These are phyloP conservation scores for Solanum habrochaites DNA, from an alignment of 257 asterid species.

Conservation along the genomic window DNA sequence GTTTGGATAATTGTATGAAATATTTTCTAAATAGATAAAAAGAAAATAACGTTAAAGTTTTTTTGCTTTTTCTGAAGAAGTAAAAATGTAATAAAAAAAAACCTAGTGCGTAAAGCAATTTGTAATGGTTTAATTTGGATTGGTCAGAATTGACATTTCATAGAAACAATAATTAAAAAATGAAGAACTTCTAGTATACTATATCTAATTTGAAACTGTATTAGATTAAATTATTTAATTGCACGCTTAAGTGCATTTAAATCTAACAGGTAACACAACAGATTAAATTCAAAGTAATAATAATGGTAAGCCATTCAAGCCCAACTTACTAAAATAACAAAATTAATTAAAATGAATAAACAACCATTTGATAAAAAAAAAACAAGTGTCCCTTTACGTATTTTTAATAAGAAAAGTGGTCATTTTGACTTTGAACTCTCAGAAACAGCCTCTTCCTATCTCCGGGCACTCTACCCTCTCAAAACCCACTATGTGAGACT, in stretches of 20 bases:
- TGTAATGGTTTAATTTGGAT: background rate
- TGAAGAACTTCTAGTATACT: background rate
- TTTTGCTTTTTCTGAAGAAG: background rate
- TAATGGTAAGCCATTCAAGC: no score
- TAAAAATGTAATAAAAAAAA: background rate
- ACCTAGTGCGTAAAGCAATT: background rate
- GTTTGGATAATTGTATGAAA: background rate
- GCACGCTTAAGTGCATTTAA: background rate
- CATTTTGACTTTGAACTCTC: background rate
- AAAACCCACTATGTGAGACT: background rate
- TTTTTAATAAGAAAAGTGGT: background rate
- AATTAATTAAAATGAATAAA: no score
- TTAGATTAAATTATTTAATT: background rate
- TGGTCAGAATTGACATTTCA: background rate
- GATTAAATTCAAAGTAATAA: no score
- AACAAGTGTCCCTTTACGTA: background rate
- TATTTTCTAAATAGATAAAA: background rate
- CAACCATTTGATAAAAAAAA: no score
- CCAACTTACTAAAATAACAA: no score
- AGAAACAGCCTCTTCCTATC: background rate
- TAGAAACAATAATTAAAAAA: background rate
- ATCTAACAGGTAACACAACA: no score
- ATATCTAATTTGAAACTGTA: background rate
- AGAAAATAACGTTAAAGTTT: background rate
- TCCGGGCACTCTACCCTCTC: background rate